Conservation (phyloP, 225 moss, liverwort and hornwort genomes). For the Straminergon stramineum region DNA sequence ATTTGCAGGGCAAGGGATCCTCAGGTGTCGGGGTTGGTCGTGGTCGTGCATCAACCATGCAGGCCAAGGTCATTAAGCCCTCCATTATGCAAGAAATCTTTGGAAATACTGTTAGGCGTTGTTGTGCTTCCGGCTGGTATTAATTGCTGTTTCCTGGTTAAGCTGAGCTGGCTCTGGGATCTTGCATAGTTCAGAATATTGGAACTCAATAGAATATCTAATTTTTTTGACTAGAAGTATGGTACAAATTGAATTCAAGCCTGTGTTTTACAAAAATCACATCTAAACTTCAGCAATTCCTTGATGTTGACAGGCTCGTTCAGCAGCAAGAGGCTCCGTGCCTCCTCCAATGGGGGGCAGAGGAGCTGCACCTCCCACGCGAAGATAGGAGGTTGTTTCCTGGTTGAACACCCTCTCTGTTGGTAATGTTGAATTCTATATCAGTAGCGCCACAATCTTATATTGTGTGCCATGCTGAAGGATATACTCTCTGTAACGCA, state of each 20-base stretch:
- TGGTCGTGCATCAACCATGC: constrained; percentile 45
- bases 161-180: background rate
- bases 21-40: constrained; percentile 54
- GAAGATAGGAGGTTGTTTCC: constrained; percentile 17
- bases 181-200: background rate
- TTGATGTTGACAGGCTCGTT: constrained; percentile 34
- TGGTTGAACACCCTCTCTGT: background rate
- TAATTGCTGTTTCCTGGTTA: background rate
- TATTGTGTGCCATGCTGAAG: background rate
- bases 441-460: background rate
- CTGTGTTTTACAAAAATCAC: background rate
- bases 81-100: background rate
- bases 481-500: background rate
- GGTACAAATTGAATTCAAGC: background rate
- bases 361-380: constrained; percentile 42
- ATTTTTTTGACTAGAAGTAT: background rate
- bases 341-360: constrained; percentile 45
- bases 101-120: background rate
- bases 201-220: background rate
- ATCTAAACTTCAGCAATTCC: background rate
- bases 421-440: background rate
- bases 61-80: constrained; percentile 41
- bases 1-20: constrained; percentile 44
- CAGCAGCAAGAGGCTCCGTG: constrained; percentile 48
- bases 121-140: background rate